A percentile compares a stretch with the other conserved stretches of the same genome.
phyloP scores from a whole-genome alignment of 192 early-diverging fungal genomes.

The Coemansia sp. region DNA sequence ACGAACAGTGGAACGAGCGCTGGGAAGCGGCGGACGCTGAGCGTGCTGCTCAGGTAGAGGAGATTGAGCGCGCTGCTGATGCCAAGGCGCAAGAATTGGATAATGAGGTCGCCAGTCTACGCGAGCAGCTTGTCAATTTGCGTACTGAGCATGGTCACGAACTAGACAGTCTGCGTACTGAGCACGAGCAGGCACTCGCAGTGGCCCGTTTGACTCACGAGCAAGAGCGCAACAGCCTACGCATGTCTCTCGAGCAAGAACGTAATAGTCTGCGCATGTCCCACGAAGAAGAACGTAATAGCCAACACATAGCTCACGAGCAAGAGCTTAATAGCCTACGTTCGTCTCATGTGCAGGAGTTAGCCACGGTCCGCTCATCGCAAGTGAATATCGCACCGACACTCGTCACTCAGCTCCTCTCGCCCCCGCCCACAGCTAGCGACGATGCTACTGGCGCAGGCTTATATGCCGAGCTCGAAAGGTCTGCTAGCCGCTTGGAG shows the following conservation, averaged over 20 bases:
- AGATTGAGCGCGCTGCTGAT: background rate
- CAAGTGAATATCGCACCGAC: no score
- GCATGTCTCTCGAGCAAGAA: slow-evolving; percentile 17
- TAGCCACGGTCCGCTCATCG: background rate
- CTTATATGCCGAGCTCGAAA: background rate
- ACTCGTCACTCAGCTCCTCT: slow-evolving; percentile 19
- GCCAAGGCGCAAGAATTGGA: background rate
- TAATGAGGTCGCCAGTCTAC: background rate
- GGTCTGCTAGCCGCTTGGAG: background rate
- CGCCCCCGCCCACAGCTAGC: slow-evolving; percentile 39
- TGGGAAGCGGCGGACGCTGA: slow-evolving; percentile 33
- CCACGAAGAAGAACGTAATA: slow-evolving; percentile 16
- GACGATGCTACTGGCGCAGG: slow-evolving; percentile 2
- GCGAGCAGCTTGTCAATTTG: background rate
- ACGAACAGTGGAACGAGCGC: slow-evolving; percentile 51
- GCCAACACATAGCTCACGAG: slow-evolving; percentile 18
- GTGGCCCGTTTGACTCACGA: background rate
- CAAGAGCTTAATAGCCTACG: slow-evolving; percentile 10
- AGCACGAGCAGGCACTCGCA: background rate
- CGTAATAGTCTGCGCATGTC: slow-evolving; percentile 12
- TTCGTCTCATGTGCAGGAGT: slow-evolving; percentile 13
- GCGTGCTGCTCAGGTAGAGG: background rate
- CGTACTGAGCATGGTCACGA: background rate
- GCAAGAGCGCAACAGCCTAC: background rate
- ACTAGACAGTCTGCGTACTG: background rate